Base-by-base conservation (phyloP, 805 yeast species). In the Saturnispora dispora region DNA sequence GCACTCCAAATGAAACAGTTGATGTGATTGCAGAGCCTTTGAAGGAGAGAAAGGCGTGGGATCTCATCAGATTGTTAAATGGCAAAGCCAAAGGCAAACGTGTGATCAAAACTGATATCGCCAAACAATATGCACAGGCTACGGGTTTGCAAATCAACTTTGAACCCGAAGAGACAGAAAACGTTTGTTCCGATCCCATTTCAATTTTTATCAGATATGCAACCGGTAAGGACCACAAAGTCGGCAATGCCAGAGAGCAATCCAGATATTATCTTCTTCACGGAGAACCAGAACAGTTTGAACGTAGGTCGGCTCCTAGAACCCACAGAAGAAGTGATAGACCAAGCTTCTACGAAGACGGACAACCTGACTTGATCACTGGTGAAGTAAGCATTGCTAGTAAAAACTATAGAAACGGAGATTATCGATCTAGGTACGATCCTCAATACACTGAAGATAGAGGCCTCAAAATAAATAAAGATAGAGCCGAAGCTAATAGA, bases 191-290 rank as follows among this genome's bases (percentile, higher is more conserved):
- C 50, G 60, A 66, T 61, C 55, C 50, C 64, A 56, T 59, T 82
- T 46, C 57, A 6, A 32, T 49, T n/a, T 44, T 63, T 41, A 67
- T 75, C 9, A 70, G 90, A 52, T 77, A 72, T 56, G 71, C 86
- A 10, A 70, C 73, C 45, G 69, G 65, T 46, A 67, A 75, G 2
- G 91, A 84, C 64, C 69, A 70, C 45, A 84, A 84, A 57, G 75
- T 74, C 15, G 71, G 71, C 50, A 78, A 79, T 53, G 82, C 88
- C 9, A 69, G 77, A 22, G 76, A 71, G 13, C 74, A 74, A 50
- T 81, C 87, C 20, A 65, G 85, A 39, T 84, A 82, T 65, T 84
- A 84, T 66, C 68, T 82, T 52, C 61, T 81, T 17, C 83, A 84
- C 57, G 91, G 91, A 3, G 89, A 82, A 60, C 91, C 89, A 3